phyloP scores from a whole-genome alignment of 106 monocot genomes.

The Apostasia shenzhenica region DNA sequence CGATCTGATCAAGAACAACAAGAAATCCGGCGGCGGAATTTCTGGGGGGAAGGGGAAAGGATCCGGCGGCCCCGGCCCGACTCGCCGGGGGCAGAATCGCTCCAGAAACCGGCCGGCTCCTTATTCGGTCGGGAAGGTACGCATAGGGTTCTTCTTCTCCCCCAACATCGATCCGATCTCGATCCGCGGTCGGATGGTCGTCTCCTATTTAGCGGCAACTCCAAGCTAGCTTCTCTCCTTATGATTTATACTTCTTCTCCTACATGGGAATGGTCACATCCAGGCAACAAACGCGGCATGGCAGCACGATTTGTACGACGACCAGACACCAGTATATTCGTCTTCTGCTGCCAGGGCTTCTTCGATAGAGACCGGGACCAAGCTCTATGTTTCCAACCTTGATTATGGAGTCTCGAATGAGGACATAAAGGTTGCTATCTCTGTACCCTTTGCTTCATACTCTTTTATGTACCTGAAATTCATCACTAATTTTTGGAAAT shows the following conservation, averaged over 20 bases:
- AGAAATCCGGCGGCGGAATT: conserved; percentile 8
- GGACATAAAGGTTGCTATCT: conserved; percentile 52
- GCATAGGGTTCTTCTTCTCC: conserved; percentile 9
- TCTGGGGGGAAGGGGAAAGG: conserved; percentile 10
- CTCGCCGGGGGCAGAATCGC: conserved; percentile 9
- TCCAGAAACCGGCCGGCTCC: conserved; percentile 11
- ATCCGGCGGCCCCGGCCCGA: conserved; percentile 10
- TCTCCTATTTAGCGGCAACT: conserved; percentile 1
- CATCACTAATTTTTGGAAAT: background rate
- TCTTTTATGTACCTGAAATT: background rate
- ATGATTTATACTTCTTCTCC: conserved; percentile 14
- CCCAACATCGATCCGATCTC: conserved; percentile 9
- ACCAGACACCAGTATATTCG: conserved; percentile 21
- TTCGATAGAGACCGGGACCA: conserved; percentile 72
- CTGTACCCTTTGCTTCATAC: background rate
- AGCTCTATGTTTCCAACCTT: conserved; percentile 80
- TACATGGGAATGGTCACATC: conserved; percentile 13
- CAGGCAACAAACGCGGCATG: conserved; percentile 24
- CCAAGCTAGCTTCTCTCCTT: conserved; percentile 15
- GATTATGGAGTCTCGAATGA: conserved; percentile 74
- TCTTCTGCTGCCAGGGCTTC: conserved; percentile 16
- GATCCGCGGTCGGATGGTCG: conserved; percentile 3
- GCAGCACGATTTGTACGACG: conserved; percentile 30
- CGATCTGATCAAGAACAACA: conserved; percentile 25
- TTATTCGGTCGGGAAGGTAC: conserved; percentile 17